Conservation (phyloP, 2,329 filamentous ascomycete species). For the Ascochyta viciae-villosae region DNA sequence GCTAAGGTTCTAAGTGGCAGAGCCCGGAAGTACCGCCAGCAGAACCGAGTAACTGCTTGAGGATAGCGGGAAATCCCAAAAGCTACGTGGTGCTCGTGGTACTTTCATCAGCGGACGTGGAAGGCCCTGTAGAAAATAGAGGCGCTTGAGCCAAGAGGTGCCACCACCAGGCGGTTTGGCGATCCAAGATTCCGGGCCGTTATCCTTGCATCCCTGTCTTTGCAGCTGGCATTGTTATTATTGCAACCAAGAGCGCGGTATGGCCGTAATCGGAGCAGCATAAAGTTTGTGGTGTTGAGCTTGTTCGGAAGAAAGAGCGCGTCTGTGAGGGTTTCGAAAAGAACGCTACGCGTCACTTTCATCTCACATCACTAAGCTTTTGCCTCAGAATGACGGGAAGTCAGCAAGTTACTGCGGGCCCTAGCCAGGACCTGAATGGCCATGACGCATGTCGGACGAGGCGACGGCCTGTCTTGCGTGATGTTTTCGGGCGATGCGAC, state of each 20-base stretch:
- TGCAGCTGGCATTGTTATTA: conserved; percentile 6
- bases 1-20: conserved; percentile 27
- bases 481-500: conserved; percentile 28
- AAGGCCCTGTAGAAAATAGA: conserved; percentile 27
- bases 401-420: conserved; percentile 25
- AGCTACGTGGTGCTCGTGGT: conserved; percentile 35
- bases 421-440: conserved; percentile 21
- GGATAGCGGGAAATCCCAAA: conserved; percentile 25
- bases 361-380: conserved; percentile 14
- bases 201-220: conserved; percentile 26
- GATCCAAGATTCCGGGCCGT: conserved; percentile 36
- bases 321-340: conserved; percentile 7
- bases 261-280: conserved; percentile 5
- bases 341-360: conserved; percentile 12
- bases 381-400: conserved; percentile 14
- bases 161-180: conserved; percentile 28
- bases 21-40: conserved; percentile 28
- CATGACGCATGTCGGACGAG: conserved; percentile 33
- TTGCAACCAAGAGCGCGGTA: conserved; percentile 10
- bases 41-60: conserved; percentile 21
- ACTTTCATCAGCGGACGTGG: conserved; percentile 46
- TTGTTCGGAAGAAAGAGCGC: neutral
- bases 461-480: conserved; percentile 24
- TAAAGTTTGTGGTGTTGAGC: neutral
- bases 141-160: conserved; percentile 28